These are phyloP conservation scores for Plenodomus lindquistii DNA, from an alignment of 2,329 filamentous ascomycete species.

Conservation along the genomic window DNA sequence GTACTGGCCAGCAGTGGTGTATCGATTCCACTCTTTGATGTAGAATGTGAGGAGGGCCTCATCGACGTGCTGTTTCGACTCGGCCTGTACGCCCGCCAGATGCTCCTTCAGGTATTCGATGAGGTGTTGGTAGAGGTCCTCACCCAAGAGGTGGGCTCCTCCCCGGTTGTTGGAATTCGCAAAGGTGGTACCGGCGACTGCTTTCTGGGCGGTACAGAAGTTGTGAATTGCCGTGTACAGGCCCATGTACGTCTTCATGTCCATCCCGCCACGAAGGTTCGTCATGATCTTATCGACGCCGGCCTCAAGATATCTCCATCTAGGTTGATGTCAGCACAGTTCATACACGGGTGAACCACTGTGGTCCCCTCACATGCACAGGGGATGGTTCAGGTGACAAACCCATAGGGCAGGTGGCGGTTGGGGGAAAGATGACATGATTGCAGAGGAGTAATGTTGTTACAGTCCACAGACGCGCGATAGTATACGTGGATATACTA, in stretches of 20 bases:
- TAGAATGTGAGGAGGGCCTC: constrained; percentile 91
- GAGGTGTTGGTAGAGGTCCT: constrained; percentile 92
- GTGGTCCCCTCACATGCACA: neutral
- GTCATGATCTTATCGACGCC: constrained; percentile 94
- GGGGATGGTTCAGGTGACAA: neutral
- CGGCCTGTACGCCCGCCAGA: constrained; percentile 68
- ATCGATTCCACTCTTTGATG: constrained; percentile 94
- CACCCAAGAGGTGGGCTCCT: constrained; percentile 91
- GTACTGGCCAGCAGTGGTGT: constrained; percentile 94
- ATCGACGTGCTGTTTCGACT: constrained; percentile 80
- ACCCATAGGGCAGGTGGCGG: neutral
- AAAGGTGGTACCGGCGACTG: constrained; percentile 63
- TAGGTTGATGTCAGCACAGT: constrained; percentile 47
- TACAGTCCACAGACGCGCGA: neutral
- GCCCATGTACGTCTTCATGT: constrained; percentile 97
- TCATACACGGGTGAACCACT: no score
- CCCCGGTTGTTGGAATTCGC: constrained; percentile 66
- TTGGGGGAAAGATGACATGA: neutral
- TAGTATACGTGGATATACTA: neutral
- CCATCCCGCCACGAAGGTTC: constrained; percentile 87
- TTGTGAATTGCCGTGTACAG: constrained; percentile 98
- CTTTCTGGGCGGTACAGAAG: constrained; percentile 98
- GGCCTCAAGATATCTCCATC: constrained; percentile 86
- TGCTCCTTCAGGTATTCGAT: constrained; percentile 82
- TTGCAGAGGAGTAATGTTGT: neutral